Conservation (phyloP, 345 rosid genomes). For the Arabis hirsuta region DNA sequence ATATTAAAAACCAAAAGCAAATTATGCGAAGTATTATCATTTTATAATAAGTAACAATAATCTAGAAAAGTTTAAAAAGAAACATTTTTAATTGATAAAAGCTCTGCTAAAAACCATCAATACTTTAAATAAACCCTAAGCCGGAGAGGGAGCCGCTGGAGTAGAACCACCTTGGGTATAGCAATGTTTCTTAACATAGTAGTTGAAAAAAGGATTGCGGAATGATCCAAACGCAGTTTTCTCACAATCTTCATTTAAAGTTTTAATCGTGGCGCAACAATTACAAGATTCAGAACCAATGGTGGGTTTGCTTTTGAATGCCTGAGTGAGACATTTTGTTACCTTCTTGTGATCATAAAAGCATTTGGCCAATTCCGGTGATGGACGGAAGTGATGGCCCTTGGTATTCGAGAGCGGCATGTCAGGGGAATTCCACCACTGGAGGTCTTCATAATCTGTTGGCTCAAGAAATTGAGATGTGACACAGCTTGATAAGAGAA, state of each 20-base stretch:
- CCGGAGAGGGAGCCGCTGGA: neutral
- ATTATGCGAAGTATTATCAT: neutral
- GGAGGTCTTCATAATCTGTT: neutral
- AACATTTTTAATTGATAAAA: neutral
- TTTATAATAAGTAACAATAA: neutral
- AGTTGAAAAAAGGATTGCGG: constrained; percentile 6
- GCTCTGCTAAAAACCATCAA: neutral
- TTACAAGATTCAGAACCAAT: neutral
- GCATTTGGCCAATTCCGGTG: constrained; percentile 10
- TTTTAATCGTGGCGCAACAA: neutral
- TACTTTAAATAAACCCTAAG: neutral
- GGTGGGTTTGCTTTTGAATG: neutral
- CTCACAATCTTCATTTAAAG: constrained; percentile 4
- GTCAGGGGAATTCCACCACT: neutral
- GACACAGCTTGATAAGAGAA: constrained; percentile 23
- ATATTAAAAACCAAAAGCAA: neutral
- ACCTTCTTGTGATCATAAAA: constrained; percentile 4
- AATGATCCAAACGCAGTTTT: constrained; percentile 21
- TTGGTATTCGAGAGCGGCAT: neutral
- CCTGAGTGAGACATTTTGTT: neutral
- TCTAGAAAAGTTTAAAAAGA: neutral
- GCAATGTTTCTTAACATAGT: constrained; percentile 1
- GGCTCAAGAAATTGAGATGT: constrained; percentile 15
- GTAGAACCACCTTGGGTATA: neutral
- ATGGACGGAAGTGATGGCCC: neutral